Percentiles rank a stretch among this genome's conserved stretches.
phyloP scores from a whole-genome alignment of 2,329 filamentous ascomycete genomes.

The Sclerotinia nivalis region DNA sequence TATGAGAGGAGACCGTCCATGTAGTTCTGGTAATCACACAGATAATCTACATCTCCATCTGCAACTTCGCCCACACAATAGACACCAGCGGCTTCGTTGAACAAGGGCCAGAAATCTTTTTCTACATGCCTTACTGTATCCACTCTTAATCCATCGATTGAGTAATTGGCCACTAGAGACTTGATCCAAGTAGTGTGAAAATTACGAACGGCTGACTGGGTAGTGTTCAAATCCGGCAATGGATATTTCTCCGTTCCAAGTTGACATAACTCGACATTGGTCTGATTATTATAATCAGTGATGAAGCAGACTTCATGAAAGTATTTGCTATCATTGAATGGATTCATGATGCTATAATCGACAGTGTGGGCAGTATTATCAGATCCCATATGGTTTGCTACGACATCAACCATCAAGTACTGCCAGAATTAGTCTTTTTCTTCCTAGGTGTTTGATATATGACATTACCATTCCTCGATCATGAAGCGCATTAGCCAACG shows the following conservation, averaged over 20 bases:
- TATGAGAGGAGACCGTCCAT: constrained; percentile 54
- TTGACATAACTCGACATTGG: constrained; percentile 34
- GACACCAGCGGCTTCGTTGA: constrained; percentile 53
- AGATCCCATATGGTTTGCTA: constrained; percentile 51
- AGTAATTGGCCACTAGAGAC: constrained; percentile 38
- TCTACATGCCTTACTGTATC: constrained; percentile 51
- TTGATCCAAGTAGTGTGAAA: constrained; percentile 36
- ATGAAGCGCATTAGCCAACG: constrained; percentile 49
- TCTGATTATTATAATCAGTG: constrained; percentile 44
- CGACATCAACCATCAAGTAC: constrained; percentile 55
- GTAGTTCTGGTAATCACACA: constrained; percentile 54
- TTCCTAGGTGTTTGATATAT: rapidly evolving
- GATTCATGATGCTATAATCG: constrained; percentile 43
- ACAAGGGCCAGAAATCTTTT: constrained; percentile 56
- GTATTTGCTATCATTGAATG: constrained; percentile 44
- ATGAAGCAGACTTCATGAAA: constrained; percentile 42
- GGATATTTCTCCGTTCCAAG: constrained; percentile 37
- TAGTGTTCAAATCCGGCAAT: constrained; percentile 39
- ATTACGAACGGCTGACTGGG: constrained; percentile 32
- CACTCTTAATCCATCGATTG: constrained; percentile 51
- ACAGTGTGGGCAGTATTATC: constrained; percentile 41
- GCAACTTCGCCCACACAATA: constrained; percentile 63
- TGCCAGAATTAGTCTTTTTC: background rate
- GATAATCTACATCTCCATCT: constrained; percentile 54
- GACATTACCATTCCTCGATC: constrained; percentile 43